These are phyloP conservation scores for Ophiostoma australiae DNA, from an alignment of 2,329 filamentous ascomycete genomes.

Conservation along the genomic window DNA sequence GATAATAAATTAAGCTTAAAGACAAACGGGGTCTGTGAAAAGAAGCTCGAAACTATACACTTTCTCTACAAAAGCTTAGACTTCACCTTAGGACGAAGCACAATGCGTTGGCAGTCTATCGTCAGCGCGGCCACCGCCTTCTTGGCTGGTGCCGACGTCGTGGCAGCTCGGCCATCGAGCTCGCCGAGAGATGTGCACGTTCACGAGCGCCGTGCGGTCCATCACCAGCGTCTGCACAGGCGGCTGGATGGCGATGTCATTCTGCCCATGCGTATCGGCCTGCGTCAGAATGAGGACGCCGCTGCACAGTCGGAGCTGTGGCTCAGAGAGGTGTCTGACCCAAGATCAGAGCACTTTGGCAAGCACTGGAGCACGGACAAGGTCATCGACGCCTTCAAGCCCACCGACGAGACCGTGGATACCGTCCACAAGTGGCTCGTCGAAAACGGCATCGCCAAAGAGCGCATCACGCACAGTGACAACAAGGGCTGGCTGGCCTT, in stretches of 20 bases:
- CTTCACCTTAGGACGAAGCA: neutral
- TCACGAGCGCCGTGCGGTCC: slow-evolving; percentile 13
- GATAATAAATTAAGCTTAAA: neutral
- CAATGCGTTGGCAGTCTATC: slow-evolving; percentile 10
- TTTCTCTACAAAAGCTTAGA: neutral
- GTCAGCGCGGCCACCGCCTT: neutral
- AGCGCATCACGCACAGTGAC: slow-evolving; percentile 27
- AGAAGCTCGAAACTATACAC: neutral
- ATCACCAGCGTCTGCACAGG: slow-evolving; percentile 18
- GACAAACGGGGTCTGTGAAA: neutral
- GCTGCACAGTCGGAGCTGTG: slow-evolving; percentile 29
- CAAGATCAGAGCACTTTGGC: slow-evolving; percentile 34
- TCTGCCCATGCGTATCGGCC: slow-evolving; percentile 30
- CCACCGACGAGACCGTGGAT: slow-evolving; percentile 34
- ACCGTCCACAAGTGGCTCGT: slow-evolving; percentile 35
- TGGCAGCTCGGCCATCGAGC: neutral
- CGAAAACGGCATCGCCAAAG: slow-evolving; percentile 32
- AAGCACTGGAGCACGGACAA: slow-evolving; percentile 38
- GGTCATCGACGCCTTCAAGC: slow-evolving; percentile 38
- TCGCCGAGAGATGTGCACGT: neutral
- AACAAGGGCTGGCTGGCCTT: slow-evolving; percentile 33
- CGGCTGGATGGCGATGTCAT: slow-evolving; percentile 29
- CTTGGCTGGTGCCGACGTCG: slow-evolving; percentile 7
- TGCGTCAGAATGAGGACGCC: slow-evolving; percentile 32
- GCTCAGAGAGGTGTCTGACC: slow-evolving; percentile 34